Conservation (phyloP, 2,329 filamentous ascomycete genomes). For the Waltergamsia citrina region DNA sequence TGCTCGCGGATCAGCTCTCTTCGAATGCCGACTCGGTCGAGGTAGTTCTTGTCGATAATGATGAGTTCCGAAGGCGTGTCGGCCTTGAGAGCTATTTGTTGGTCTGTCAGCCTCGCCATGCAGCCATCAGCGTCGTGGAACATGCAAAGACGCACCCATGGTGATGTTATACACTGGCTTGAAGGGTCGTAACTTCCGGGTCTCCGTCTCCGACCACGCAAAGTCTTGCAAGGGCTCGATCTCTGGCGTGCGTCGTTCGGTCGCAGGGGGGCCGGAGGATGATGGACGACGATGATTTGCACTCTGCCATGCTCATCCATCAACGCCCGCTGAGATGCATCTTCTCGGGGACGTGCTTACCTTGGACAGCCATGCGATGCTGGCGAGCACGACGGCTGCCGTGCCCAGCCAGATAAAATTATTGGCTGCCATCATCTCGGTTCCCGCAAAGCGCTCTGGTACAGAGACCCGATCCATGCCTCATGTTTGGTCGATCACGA, state of each 20-base stretch:
- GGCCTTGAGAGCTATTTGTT: constrained; percentile 29
- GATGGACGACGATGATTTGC: too few relatives aligned
- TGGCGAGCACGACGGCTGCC: too few relatives aligned
- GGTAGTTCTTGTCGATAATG: constrained; percentile 41
- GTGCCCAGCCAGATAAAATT: too few relatives aligned
- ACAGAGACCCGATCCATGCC: too few relatives aligned
- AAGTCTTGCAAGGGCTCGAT: constrained; percentile 13
- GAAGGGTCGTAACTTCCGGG: constrained; percentile 33
- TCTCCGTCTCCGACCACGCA: constrained; percentile 27
- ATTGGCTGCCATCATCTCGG: too few relatives aligned
- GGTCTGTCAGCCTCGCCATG: neutral
- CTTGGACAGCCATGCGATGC: too few relatives aligned
- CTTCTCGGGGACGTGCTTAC: too few relatives aligned
- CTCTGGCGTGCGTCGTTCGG: neutral
- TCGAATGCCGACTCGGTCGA: constrained; percentile 29
- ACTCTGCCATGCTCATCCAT: too few relatives aligned
- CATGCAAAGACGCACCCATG: constrained; percentile 38
- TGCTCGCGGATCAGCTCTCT: constrained; percentile 27
- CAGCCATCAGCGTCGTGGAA: neutral
- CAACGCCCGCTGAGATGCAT: too few relatives aligned
- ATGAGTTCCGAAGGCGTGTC: constrained; percentile 39
- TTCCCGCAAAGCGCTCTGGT: too few relatives aligned
- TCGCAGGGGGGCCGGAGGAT: neutral
- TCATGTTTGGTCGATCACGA: too few relatives aligned
- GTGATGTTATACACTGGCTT: constrained; percentile 44